Base-by-base conservation (phyloP, 78 protist genomes). In the Dictyostelium brefeldianum region DNA sequence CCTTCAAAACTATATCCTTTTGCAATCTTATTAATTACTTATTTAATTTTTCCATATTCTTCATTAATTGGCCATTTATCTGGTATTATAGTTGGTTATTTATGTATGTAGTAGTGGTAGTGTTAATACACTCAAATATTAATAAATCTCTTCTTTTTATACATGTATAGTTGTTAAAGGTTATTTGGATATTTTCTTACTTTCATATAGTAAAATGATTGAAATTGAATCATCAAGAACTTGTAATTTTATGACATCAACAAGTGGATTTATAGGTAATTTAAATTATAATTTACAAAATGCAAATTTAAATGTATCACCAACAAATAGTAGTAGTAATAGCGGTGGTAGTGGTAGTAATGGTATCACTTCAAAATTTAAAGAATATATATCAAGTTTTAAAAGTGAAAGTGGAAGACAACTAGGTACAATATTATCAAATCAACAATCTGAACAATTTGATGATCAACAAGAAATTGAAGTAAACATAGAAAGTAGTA, bases 1-100 rank as follows among this genome's bases (percentile, higher is more conserved):
- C 82, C 92, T 25, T n/a, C 67, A 43, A 84, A 84, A 14, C 31
- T 74, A 5, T 84, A 84, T 47, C 92, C 92, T 8, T 84, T 53
- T 73, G 54, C 50, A 5, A 14, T 78, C 3, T 41, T 84, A 47
- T 43, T 84, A 12, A 22, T 84, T 1, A 48, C 80, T 25, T 53
- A 71, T 41, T 22, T 74, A 9, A 41, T 84, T 17, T 46, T 84
- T 0, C 92, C 81, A 27, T 3, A 9, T 14, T 29, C 71, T 5
- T 84, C 92, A 31, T 84, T 84, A 3, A 5, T 75, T 25, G 92
- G 78, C 1, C 92, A 84, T 84, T 64, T 84, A 43, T 31, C 75
- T 17, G 92, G 92, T 41, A 84, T 84, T 18, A 17, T 84, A n/a
- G 20, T 84, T 59, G 92, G 81, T 57, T 59, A 14, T 22, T 36